Conservation (phyloP, 176 grass and related monocot species). For the Tillandsia fasciculata region DNA sequence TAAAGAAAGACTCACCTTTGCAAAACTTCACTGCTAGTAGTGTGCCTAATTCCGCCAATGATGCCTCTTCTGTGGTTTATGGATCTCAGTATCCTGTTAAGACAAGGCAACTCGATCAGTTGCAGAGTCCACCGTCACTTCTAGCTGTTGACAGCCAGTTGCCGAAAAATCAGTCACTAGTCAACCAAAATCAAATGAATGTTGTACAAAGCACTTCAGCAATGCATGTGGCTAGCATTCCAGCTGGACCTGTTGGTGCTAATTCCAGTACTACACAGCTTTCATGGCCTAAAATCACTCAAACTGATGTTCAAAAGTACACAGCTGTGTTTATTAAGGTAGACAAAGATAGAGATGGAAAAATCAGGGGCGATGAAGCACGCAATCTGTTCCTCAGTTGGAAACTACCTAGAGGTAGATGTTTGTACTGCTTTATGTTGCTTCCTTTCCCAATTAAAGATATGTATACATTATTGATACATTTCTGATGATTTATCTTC, state of each 20-base stretch:
- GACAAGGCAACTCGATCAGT: conserved; percentile 30
- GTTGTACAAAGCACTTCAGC: conserved; percentile 29
- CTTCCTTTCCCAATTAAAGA: not conserved
- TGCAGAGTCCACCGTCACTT: conserved; percentile 25
- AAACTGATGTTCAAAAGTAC: conserved; percentile 86
- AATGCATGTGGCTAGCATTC: conserved; percentile 27
- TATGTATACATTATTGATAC: not conserved
- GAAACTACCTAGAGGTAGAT: conserved; percentile 90
- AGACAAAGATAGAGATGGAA: conserved; percentile 95
- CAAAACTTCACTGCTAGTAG: conserved; percentile 28
- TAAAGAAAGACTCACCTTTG: conserved; percentile 38
- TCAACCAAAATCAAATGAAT: conserved; percentile 35
- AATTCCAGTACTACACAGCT: conserved; percentile 34
- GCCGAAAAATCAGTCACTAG: conserved; percentile 31
- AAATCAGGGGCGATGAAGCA: conserved; percentile 89
- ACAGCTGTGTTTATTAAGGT: conserved; percentile 89
- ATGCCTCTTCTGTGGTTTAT: conserved; percentile 23
- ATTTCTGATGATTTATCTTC: not conserved
- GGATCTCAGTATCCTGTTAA: conserved; percentile 39
- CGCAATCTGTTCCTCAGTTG: conserved; percentile 97
- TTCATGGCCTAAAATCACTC: conserved; percentile 90
- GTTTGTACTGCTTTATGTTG: conserved; percentile 9
- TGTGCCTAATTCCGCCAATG: conserved; percentile 24
- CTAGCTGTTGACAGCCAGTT: conserved; percentile 36
- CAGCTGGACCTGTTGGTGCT: conserved; percentile 37